phyloP scores from a whole-genome alignment of 1,284 basidiomycete genomes.

The Cryptococcus hybrid region DNA sequence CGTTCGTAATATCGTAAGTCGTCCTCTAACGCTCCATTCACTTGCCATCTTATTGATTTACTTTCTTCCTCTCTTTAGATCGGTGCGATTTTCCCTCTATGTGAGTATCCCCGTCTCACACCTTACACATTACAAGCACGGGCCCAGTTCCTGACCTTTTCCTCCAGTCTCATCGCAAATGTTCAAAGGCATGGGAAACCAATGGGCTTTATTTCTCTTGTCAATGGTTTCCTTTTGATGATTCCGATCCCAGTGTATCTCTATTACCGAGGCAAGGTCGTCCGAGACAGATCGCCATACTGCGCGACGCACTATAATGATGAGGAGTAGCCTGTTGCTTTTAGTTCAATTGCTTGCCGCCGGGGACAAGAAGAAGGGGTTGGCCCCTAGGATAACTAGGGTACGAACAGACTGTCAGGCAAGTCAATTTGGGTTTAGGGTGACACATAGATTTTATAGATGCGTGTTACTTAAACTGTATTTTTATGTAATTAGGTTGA shows the following conservation, averaged over 20 bases:
- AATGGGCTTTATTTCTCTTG: slow-evolving; percentile 25
- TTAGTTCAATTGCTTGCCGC: too few species aligned
- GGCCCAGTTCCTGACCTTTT: not conserved
- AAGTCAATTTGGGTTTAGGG: too few species aligned
- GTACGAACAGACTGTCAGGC: too few species aligned
- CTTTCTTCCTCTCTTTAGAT: slow-evolving; percentile 5
- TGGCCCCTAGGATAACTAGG: too few species aligned
- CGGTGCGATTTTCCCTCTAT: slow-evolving; percentile 28
- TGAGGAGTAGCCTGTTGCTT: slow-evolving; percentile 1
- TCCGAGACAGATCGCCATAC: slow-evolving; percentile 22
- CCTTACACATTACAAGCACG: too few species aligned
- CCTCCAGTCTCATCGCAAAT: slow-evolving; percentile 25
- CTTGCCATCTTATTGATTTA: not conserved
- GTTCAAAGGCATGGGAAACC: slow-evolving; percentile 32
- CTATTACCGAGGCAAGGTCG: slow-evolving; percentile 17
- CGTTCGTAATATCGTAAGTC: slow-evolving; percentile 27
- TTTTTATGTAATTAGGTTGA: too few species aligned
- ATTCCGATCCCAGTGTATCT: slow-evolving; percentile 26
- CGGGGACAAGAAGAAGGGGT: too few species aligned
- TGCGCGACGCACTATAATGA: slow-evolving; percentile 23
- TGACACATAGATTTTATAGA: too few species aligned
- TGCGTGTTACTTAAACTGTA: too few species aligned
- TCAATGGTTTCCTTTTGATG: slow-evolving; percentile 21
- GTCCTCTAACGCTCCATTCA: not conserved
- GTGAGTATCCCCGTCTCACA: slow-evolving; percentile 11